Percentiles rank a stretch among this genome's conserved stretches.
Evolutionary conservation across 805 yeast genomes (phyloP).

Genomic region (Maudiozyma saulgeensis): DNA sequence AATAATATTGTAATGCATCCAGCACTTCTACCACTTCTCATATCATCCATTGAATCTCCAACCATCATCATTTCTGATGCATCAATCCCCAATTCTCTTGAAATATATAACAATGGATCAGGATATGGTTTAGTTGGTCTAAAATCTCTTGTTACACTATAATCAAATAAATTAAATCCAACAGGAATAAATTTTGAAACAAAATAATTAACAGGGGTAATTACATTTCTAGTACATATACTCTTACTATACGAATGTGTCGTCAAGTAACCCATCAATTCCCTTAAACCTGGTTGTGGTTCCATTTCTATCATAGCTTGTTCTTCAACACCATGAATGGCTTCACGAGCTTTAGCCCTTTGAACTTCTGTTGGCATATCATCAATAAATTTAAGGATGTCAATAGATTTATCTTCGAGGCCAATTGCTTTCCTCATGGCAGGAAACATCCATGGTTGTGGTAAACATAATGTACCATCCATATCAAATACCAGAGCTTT

Average conservation of each 20-base stretch:
- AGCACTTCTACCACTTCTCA: slow-evolving; percentile 54
- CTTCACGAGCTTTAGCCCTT: slow-evolving; percentile 36
- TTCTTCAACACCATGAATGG: slow-evolving; percentile 45
- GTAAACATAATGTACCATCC: slow-evolving; percentile 70
- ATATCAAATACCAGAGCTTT: slow-evolving; percentile 61
- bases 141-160: slow-evolving; percentile 54
- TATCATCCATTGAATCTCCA: slow-evolving; percentile 66
- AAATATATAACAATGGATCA: slow-evolving; percentile 49
- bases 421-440: slow-evolving; percentile 56
- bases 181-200: slow-evolving; percentile 35
- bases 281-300: slow-evolving; percentile 39
- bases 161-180: slow-evolving; percentile 34
- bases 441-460: slow-evolving; percentile 49
- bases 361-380: slow-evolving; percentile 31
- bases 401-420: slow-evolving; percentile 35
- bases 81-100: slow-evolving; percentile 36
- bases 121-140: slow-evolving; percentile 63
- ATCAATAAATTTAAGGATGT: slow-evolving; percentile 45
- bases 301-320: slow-evolving; percentile 52
- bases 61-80: slow-evolving; percentile 52
- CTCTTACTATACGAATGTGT: slow-evolving; percentile 36
- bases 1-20: slow-evolving; percentile 51
- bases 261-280: slow-evolving; percentile 30
- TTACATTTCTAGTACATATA: slow-evolving; percentile 54
- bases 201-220: slow-evolving; percentile 45